phyloP scores from a whole-genome alignment of 2,329 filamentous ascomycete genomes.

The Gaeumannomyces sp. region DNA sequence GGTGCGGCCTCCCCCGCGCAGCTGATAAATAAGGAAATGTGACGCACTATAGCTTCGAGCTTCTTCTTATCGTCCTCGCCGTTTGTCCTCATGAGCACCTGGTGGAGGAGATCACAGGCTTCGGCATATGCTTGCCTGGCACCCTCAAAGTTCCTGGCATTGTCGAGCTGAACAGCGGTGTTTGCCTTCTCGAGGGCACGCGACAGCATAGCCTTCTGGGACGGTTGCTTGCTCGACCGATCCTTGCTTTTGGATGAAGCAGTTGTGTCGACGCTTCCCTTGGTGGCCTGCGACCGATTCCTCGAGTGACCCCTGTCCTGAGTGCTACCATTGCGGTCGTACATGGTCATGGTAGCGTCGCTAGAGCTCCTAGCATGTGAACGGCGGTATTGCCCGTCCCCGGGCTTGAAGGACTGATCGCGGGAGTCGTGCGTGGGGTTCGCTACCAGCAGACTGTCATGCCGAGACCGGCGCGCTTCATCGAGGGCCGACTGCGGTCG shows the following conservation, averaged over 20 bases:
- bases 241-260: constrained; percentile 28
- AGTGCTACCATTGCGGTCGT: constrained; percentile 25
- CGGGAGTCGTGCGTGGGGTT: neutral
- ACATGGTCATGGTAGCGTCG: constrained; percentile 22
- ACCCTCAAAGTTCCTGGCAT: constrained; percentile 89
- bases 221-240: constrained; percentile 43
- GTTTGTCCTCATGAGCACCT: constrained; percentile 79
- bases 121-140: constrained; percentile 87
- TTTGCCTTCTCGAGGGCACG: constrained; percentile 93
- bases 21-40: neutral
- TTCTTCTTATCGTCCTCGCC: constrained; percentile 85
- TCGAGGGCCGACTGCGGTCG: neutral
- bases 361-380: constrained; percentile 7
- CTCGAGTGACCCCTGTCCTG: constrained; percentile 34
- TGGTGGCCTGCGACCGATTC: constrained; percentile 38
- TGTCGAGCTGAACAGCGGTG: constrained; percentile 89
- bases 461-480: constrained; percentile 10
- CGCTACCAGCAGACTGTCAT: constrained; percentile 1
- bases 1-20: neutral
- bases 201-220: constrained; percentile 95
- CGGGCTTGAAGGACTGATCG: neutral
- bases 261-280: constrained; percentile 37
- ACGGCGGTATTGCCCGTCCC: neutral
- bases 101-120: constrained; percentile 79
- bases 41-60: constrained; percentile 83